These are phyloP conservation scores for Closterium sp. DNA, from an alignment of 139 green algal genomes.

Conservation along the genomic window DNA sequence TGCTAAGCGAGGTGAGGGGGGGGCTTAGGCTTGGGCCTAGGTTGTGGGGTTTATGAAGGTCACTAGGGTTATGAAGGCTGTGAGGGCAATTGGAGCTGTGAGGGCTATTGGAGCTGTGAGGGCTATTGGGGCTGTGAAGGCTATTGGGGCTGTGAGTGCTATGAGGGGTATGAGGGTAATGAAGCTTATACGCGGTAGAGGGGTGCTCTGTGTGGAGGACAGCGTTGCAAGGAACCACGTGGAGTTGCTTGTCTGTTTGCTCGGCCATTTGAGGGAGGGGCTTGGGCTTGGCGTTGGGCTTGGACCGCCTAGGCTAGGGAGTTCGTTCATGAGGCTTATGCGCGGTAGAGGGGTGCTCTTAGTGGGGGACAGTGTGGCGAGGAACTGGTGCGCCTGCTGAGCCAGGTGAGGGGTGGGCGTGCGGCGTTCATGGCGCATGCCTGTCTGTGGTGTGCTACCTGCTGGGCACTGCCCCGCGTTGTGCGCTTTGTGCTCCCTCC, in stretches of 20 bases:
- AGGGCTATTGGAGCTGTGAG: too few species aligned
- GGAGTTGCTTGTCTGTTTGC: conserved; percentile 19
- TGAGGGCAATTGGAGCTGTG: too few species aligned
- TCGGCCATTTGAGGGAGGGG: conserved; percentile 2
- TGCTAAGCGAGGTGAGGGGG: conserved; percentile 19
- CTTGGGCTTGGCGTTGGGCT: too few species aligned
- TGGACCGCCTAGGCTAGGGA: too few species aligned
- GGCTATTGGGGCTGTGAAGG: too few species aligned
- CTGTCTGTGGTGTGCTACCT: too few species aligned
- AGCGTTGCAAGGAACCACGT: conserved; percentile 22
- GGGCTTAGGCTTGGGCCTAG: background rate
- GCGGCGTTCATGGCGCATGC: too few species aligned
- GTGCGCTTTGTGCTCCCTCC: too few species aligned
- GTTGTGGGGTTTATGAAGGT: background rate
- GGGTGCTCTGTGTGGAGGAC: too few species aligned
- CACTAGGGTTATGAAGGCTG: too few species aligned
- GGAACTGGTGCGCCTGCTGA: conserved; percentile 30
- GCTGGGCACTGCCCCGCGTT: too few species aligned
- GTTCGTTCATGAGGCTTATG: background rate
- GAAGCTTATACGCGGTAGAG: background rate
- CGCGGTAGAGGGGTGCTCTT: conserved; percentile 3
- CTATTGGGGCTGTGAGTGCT: too few species aligned
- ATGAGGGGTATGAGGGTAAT: background rate
- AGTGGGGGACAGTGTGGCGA: conserved; percentile 16
- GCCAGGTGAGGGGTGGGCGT: conserved; percentile 6